Evolutionary conservation across 129 eudicot species (phyloP).

Genomic region (Cynara cardunculus): DNA sequence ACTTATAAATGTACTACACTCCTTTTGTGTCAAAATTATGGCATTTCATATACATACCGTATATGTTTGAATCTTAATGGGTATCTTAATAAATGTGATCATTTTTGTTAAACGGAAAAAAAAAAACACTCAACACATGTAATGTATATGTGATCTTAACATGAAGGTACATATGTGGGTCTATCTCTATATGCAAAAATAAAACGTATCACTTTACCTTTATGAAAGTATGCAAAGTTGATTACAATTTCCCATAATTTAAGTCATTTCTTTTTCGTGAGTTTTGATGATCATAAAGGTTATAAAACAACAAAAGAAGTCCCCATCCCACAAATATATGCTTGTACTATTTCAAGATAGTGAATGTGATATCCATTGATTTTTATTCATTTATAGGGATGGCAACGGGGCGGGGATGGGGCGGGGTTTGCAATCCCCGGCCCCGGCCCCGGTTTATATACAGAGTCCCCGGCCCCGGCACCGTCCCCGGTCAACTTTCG

Average conservation of each 20-base stretch:
- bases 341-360: slow-evolving; percentile 1
- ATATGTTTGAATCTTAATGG: too few species aligned
- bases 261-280: not conserved
- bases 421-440: too few species aligned
- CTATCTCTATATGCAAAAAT: not conserved
- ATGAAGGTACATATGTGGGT: not conserved
- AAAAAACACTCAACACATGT: not conserved
- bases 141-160: not conserved
- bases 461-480: too few species aligned
- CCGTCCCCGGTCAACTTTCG: too few species aligned
- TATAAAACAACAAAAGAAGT: slow-evolving; percentile 5
- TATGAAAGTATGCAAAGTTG: not conserved
- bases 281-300: not conserved
- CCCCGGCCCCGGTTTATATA: too few species aligned
- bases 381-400: too few species aligned
- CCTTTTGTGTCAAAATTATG: too few species aligned
- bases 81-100: too few species aligned
- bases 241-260: not conserved
- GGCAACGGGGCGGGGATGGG: too few species aligned
- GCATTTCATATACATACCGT: too few species aligned
- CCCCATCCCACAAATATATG: slow-evolving; percentile 4
- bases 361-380: not conserved
- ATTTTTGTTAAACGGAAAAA: not conserved
- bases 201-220: not conserved
- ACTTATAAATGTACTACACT: too few species aligned